Conservation (phyloP, 371 early-diverging fungal genomes). For the Haplosporangium sp. region DNA sequence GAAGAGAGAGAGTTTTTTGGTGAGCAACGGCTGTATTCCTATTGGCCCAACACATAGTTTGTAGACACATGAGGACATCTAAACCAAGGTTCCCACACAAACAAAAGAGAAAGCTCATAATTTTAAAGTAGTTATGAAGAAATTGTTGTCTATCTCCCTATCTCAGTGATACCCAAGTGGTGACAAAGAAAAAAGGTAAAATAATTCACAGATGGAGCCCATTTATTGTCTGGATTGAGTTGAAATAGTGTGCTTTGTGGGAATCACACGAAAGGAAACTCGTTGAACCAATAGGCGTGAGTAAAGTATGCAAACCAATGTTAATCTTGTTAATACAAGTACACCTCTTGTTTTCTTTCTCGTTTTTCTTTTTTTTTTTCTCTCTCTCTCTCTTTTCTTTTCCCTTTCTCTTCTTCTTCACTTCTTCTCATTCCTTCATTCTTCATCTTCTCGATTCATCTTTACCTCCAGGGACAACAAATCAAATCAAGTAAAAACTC, state of each 20-base stretch:
- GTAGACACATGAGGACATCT: slow-evolving; percentile 11
- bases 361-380: neutral
- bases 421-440: slow-evolving; percentile 4
- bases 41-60: slow-evolving; percentile 27
- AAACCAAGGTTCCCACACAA: neutral
- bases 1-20: neutral
- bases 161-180: neutral
- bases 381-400: slow-evolving; percentile 4
- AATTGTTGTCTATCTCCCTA: neutral
- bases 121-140: neutral
- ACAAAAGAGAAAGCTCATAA: neutral
- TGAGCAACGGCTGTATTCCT: slow-evolving; percentile 27
- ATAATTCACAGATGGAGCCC: neutral
- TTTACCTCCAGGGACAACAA: neutral
- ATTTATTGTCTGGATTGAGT: neutral
- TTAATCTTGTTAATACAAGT: neutral
- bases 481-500: neutral
- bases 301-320: neutral
- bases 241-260: neutral
- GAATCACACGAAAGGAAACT: slow-evolving; percentile 9
- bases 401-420: neutral
- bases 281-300: slow-evolving; percentile 1
- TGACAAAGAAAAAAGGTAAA: neutral
- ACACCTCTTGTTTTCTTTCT: neutral
- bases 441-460: slow-evolving; percentile 1